Conservation (phyloP, 1,284 basidiomycete species). For the Rugosomyces carneus region DNA sequence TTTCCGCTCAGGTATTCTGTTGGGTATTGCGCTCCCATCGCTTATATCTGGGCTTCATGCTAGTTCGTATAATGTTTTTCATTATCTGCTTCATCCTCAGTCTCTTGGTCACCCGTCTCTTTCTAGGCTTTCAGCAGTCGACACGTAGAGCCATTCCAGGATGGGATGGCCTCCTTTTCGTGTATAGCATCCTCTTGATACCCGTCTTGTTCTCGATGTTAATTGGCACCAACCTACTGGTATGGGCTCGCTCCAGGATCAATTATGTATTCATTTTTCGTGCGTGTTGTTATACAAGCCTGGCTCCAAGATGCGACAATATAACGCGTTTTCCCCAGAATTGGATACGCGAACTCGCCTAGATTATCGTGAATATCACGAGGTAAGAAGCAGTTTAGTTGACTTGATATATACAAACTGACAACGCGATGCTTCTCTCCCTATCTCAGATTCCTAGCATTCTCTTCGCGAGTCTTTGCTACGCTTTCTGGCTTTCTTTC, state of each 20-base stretch:
- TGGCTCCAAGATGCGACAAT: too few species aligned
- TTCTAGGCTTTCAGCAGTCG: slow-evolving; percentile 51
- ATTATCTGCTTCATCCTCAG: too few species aligned
- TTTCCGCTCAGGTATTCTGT: slow-evolving; percentile 68
- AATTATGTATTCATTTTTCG: slow-evolving; percentile 93
- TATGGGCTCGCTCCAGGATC: slow-evolving; percentile 73
- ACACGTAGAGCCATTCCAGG: slow-evolving; percentile 58
- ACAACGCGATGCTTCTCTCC: neutral
- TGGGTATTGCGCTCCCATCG: slow-evolving; percentile 80
- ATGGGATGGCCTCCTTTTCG: slow-evolving; percentile 70
- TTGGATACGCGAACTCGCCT: slow-evolving; percentile 71
- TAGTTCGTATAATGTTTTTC: slow-evolving; percentile 39
- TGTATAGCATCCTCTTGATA: slow-evolving; percentile 77
- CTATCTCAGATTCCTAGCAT: slow-evolving; percentile 71
- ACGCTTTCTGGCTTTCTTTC: slow-evolving; percentile 86
- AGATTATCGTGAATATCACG: slow-evolving; percentile 80
- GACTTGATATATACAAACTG: neutral
- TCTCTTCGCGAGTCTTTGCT: slow-evolving; percentile 70
- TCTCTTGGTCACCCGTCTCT: neutral
- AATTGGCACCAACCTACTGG: slow-evolving; percentile 76
- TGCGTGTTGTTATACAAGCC: too few species aligned
- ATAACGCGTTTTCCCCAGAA: slow-evolving; percentile 39
- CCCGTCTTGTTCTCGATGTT: slow-evolving; percentile 76
- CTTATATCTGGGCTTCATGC: slow-evolving; percentile 62
- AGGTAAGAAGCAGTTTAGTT: slow-evolving; percentile 39